phyloP scores from a whole-genome alignment of 1,139 yeast genomes.

The Suhomyces wounanorum region DNA sequence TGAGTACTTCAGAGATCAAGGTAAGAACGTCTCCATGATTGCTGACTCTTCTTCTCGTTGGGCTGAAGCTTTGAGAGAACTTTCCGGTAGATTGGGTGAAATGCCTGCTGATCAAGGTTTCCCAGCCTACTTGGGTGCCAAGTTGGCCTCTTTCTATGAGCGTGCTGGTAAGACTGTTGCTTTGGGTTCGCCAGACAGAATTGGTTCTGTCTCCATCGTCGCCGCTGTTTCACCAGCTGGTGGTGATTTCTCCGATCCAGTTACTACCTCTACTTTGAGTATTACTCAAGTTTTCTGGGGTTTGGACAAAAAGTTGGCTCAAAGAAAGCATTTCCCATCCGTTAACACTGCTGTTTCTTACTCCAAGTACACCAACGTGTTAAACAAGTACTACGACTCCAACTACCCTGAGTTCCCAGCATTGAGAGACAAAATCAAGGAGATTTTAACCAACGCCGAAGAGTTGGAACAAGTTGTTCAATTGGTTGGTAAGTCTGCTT shows the following conservation, averaged over 20 bases:
- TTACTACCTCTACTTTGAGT: conserved; percentile 96
- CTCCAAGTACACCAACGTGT: conserved; percentile 89
- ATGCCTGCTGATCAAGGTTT: conserved; percentile 99
- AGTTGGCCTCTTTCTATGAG: conserved; percentile 97
- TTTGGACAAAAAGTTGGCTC: conserved; percentile 96
- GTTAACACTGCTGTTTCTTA: conserved; percentile 94
- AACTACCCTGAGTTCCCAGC: conserved; percentile 90
- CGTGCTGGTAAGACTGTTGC: conserved; percentile 98
- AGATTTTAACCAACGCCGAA: conserved; percentile 93
- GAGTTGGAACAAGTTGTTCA: conserved; percentile 99
- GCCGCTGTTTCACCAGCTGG: conserved; percentile 99
- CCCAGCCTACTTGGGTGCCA: conserved; percentile 99
- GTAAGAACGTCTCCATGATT: conserved; percentile 98
- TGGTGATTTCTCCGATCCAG: conserved; percentile 99
- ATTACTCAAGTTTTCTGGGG: conserved; percentile 99
- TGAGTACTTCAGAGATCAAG: conserved; percentile 99
- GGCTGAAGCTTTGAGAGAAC: conserved; percentile 99
- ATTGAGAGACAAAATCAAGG: conserved; percentile 88
- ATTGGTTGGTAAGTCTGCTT: conserved; percentile 97
- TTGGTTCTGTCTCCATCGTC: conserved; percentile 96
- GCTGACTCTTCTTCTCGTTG: conserved; percentile 99
- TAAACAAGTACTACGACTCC: conserved; percentile 80
- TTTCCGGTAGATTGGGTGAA: conserved; percentile 99
- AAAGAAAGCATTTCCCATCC: conserved; percentile 99
- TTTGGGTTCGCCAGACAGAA: conserved; percentile 93